A percentile compares a stretch with the other conserved stretches of the same genome.
phyloP scores from a whole-genome alignment of 371 early-diverging fungal species.

The Mucor plumbeus region DNA sequence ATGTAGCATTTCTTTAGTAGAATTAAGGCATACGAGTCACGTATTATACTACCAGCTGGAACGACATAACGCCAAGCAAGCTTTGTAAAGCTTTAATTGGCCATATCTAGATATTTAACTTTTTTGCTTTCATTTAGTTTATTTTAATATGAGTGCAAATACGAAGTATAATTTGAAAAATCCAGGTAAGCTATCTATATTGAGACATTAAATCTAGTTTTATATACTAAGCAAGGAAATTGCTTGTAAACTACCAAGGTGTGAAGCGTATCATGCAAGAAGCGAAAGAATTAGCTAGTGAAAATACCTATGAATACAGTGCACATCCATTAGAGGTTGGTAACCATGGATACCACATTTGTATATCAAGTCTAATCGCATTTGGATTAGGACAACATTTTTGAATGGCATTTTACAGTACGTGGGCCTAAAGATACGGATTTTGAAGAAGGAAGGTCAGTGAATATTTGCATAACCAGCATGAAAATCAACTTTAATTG shows the following conservation, averaged over 20 bases:
- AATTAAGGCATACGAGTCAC: background rate
- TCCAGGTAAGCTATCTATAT: slow-evolving; percentile 17
- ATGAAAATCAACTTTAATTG: background rate
- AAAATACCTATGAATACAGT: slow-evolving; percentile 58
- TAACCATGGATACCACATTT: background rate
- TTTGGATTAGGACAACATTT: slow-evolving; percentile 38
- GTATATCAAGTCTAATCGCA: background rate
- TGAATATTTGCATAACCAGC: background rate
- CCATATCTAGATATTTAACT: background rate
- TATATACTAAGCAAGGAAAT: background rate
- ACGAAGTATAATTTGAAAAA: slow-evolving; percentile 28
- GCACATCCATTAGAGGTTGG: slow-evolving; percentile 68
- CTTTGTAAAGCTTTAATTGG: background rate
- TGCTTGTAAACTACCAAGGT: slow-evolving; percentile 30
- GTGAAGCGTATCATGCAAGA: slow-evolving; percentile 76
- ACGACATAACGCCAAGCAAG: background rate
- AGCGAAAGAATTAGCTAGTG: slow-evolving; percentile 62
- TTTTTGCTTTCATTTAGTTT: background rate
- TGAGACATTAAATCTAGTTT: no score
- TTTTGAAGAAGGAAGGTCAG: slow-evolving; percentile 82
- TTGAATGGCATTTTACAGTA: slow-evolving; percentile 95
- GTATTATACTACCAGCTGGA: no score
- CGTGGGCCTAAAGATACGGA: slow-evolving; percentile 87
- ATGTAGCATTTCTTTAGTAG: no score
- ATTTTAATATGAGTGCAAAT: background rate